Evolutionary conservation across 768 basidiomycete genomes (phyloP), one percentile per base, ranked within the genome.

Genomic region (Tulasnella sp.): DNA sequence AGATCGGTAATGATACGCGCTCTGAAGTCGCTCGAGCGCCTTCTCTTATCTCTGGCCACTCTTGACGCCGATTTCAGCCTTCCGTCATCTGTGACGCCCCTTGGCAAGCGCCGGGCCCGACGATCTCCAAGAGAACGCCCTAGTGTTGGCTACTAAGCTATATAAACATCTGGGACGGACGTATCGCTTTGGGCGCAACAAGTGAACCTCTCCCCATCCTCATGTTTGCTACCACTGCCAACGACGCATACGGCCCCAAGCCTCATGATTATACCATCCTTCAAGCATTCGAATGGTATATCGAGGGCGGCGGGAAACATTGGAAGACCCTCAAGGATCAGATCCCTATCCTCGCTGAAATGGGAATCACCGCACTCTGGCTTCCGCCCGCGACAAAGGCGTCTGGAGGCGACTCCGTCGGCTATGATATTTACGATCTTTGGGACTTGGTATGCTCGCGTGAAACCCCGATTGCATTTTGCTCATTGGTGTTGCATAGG

Each of bases 321-420:
- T 94, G 92, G 92, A 83, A 84, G 76, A 86, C 90, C 78, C 83
- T 94, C 36, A 87, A 90, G 78, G 75, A 74, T 8, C 87, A 92
- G 77, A 80, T 90, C 14, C 88, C 90, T 17, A 80, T 77, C 52
- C 83, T 94, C 26, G 84, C 84, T 3, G 81, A 85, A 62, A 81
- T 91, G 74, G 92, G 92, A 16, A 83, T 92, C 76, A 92, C 92
- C 0, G 90, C 91, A 78, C 83, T 88, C 4, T 94, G 92, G 92
- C 80, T 94, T 36, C 92, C 92, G 37, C 92, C 92, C 4, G 88
- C 90, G 19, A 89, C 90, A 78, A 94, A 92, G 78, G 91, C 89
- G 19, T 88, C 86, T 78, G 79, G 81, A 69, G 84, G 83, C 77
- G 90, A 64, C 35, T 59, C 72, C 65, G 35, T 62, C 37, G 64